phyloP scores from a whole-genome alignment of 805 yeast genomes.

The Pichia scutulata region DNA sequence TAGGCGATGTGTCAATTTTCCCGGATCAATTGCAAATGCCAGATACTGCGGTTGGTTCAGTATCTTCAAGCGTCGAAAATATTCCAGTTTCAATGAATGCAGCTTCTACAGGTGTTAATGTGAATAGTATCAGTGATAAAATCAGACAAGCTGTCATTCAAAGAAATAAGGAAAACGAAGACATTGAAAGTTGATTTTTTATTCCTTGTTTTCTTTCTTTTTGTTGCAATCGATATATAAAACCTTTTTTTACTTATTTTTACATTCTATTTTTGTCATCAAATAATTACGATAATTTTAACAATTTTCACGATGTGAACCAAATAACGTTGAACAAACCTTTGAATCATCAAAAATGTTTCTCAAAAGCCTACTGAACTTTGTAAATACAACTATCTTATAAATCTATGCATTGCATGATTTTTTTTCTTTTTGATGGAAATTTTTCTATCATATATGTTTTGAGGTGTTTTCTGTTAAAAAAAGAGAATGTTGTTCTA shows the following conservation, averaged over 20 bases:
- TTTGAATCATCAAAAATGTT: too few relatives aligned
- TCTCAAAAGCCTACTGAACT: too few relatives aligned
- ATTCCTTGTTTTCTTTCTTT: neutral
- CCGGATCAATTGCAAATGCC: constrained; percentile 24
- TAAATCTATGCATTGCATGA: too few relatives aligned
- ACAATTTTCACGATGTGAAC: too few relatives aligned
- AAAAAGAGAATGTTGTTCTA: too few relatives aligned
- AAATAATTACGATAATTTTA: too few relatives aligned
- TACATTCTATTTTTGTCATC: neutral
- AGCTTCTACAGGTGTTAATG: constrained; percentile 3
- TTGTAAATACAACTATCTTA: too few relatives aligned
- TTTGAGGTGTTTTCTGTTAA: too few relatives aligned
- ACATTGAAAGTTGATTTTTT: neutral
- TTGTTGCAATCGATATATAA: neutral
- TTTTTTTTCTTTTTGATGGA: too few relatives aligned
- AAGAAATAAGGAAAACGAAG: constrained; percentile 16
- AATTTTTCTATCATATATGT: too few relatives aligned
- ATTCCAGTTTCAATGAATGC: neutral
- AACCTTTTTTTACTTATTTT: neutral
- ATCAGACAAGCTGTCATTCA: constrained; percentile 22
- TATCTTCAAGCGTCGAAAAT: constrained; percentile 1
- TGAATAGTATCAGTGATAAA: constrained; percentile 9
- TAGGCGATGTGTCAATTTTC: constrained; percentile 28
- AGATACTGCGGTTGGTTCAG: constrained; percentile 12
- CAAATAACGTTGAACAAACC: too few relatives aligned